Conservation (phyloP, 305 asterid genomes). For the Fraxinus dipetala region DNA sequence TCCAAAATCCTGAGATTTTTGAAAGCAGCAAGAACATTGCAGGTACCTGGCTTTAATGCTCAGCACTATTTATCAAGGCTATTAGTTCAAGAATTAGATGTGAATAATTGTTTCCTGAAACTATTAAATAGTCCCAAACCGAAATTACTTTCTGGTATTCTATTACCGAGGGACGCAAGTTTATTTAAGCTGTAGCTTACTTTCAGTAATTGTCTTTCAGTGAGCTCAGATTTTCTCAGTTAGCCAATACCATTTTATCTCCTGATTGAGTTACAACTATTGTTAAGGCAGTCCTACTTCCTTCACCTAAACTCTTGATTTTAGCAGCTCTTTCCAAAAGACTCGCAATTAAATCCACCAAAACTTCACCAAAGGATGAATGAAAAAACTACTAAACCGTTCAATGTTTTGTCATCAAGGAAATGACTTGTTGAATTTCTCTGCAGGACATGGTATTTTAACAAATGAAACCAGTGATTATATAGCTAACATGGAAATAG, state of each 20-base stretch:
- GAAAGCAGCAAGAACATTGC: conserved; percentile 33
- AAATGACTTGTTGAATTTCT: conserved; percentile 6
- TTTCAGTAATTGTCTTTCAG: neutral
- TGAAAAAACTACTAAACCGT: neutral
- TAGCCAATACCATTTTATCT: neutral
- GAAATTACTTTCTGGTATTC: neutral
- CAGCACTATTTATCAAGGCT: neutral
- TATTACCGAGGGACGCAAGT: neutral
- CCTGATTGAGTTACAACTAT: neutral
- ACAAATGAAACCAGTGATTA: conserved; percentile 19
- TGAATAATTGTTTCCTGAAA: neutral
- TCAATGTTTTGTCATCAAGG: neutral
- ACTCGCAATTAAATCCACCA: neutral
- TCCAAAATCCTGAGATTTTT: conserved; percentile 23
- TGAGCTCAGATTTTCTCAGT: neutral
- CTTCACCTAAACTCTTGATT: neutral
- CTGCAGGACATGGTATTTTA: conserved; percentile 35
- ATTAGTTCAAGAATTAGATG: neutral
- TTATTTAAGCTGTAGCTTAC: neutral
- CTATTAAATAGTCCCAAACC: neutral
- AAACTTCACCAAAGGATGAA: neutral
- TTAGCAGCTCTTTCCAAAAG: neutral
- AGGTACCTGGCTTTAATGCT: conserved; percentile 31
- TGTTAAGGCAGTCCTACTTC: neutral
- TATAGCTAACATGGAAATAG: conserved; percentile 19